Base-by-base conservation (phyloP, 768 basidiomycete species). In the Tephrocybe rancida region DNA sequence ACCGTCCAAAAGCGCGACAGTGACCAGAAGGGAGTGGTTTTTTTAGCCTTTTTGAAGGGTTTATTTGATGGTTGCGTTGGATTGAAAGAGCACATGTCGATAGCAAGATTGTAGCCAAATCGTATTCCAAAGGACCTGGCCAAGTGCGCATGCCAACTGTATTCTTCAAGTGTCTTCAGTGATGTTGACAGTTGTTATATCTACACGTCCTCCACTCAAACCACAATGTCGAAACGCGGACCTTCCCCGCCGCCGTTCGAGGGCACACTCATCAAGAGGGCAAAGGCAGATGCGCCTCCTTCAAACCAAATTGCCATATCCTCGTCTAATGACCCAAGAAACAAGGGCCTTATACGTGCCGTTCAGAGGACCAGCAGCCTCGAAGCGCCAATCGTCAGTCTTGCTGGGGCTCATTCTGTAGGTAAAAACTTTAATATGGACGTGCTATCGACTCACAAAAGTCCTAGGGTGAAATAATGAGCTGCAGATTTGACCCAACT, bases 331-430 rank as follows among this genome's bases (percentile, higher is more conserved):
- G 85, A 92, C 64, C 86, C 88, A 56, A 78, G 84, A 47, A 82
- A 80, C 69, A 90, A 91, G 66, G 90, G 86, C 19, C 83, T 95
- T 48, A 79, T 96, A 56, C 81, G 95, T 58, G 88, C 83, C 21
- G 83, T 98, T 24, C 90, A 92, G 68, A 81, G 97, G 42, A 99
- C 97, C n/a, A 94, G 91, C 71, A 87, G 82, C 60, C 80, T 98
- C 35, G 88, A 93, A 61, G 94, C 95, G 38, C 97, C 97, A 25
- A 98, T 99, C 64, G 85, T 98, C 64, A 90, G 90, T 62, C 75
- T 99, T 57, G 80, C 85, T 14, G 92, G 96, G 2, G 87, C 94
- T 4, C 94, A 97, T 72, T 80, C 85, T 44, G 91, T 95, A 70
- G 63, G 89, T 62, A 9, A 21, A 50, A 43, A 42, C 27, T 13